Conservation (phyloP, 2,329 filamentous ascomycete species). For the Zasmidium citrigriseum region DNA sequence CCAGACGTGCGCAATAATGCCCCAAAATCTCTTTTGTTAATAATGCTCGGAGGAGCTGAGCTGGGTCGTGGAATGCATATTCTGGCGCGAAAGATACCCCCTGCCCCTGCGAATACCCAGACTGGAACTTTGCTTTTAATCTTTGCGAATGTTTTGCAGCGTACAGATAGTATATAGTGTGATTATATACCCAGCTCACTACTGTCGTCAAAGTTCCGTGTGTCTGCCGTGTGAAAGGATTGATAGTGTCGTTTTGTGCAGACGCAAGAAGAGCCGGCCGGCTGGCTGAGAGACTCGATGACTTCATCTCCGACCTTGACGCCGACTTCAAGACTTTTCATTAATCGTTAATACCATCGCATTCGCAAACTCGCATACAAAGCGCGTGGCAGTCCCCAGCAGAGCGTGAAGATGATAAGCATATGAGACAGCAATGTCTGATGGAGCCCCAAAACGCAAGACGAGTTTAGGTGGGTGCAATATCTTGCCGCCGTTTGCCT, state of each 20-base stretch:
- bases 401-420: not conserved
- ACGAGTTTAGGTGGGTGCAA: slow-evolving; percentile 50
- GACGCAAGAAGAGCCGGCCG: too few relatives aligned
- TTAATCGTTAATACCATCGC: not conserved
- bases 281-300: too few relatives aligned
- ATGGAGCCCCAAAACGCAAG: slow-evolving; percentile 51
- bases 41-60: not conserved
- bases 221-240: too few relatives aligned
- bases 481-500: not conserved
- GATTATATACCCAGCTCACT: not conserved
- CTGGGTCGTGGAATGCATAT: not conserved
- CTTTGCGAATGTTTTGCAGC: not conserved
- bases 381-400: not conserved
- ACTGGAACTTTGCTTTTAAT: slow-evolving; percentile 16
- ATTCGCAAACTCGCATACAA: not conserved
- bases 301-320: too few relatives aligned
- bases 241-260: too few relatives aligned
- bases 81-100: not conserved
- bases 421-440: slow-evolving; percentile 48
- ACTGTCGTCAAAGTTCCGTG: not conserved
- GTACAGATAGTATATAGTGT: not conserved
- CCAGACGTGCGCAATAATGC: not conserved
- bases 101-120: slow-evolving; percentile 20
- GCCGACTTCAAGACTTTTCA: not conserved
- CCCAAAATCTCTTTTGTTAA: slow-evolving; percentile 3